Evolutionary conservation across 768 basidiomycete genomes (phyloP).

Genomic region (Pleurotus giganteus): DNA sequence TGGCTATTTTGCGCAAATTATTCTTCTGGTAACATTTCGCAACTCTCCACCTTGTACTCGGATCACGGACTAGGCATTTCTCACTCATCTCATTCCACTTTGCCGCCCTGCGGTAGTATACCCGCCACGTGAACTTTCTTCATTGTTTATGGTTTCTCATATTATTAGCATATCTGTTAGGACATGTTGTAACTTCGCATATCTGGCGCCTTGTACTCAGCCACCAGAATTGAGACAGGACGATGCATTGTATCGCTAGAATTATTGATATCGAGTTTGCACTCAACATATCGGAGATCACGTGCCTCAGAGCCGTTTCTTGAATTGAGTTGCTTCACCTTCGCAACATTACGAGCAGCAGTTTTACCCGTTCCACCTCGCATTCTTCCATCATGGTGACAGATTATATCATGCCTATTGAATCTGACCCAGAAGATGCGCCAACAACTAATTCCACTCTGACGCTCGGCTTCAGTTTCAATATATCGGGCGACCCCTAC

Average conservation of each 20-base stretch:
- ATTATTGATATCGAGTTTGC: neutral
- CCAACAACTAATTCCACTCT: constrained; percentile 28
- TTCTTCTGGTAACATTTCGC: constrained; percentile 36
- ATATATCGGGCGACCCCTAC: constrained; percentile 71
- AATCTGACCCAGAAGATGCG: constrained; percentile 69
- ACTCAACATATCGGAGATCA: no score
- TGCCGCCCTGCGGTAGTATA: neutral
- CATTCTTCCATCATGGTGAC: constrained; percentile 29
- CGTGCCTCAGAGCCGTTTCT: no score
- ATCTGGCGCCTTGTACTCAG: constrained; percentile 5
- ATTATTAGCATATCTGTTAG: constrained; percentile 11
- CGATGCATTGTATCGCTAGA: neutral
- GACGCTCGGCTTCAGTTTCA: constrained; percentile 83
- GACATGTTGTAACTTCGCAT: constrained; percentile 10
- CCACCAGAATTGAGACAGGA: neutral
- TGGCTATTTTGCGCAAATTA: constrained; percentile 47
- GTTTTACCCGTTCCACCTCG: no score
- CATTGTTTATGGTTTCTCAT: neutral
- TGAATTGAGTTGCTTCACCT: no score
- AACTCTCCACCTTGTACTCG: neutral
- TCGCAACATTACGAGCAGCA: no score
- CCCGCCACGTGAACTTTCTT: neutral
- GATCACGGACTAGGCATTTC: constrained; percentile 13
- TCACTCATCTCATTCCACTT: constrained; percentile 11
- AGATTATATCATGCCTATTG: constrained; percentile 79